A percentile compares a stretch with the other conserved stretches of the same genome.
phyloP scores from a whole-genome alignment of 257 asterid species.

The Marsdenia floribunda region DNA sequence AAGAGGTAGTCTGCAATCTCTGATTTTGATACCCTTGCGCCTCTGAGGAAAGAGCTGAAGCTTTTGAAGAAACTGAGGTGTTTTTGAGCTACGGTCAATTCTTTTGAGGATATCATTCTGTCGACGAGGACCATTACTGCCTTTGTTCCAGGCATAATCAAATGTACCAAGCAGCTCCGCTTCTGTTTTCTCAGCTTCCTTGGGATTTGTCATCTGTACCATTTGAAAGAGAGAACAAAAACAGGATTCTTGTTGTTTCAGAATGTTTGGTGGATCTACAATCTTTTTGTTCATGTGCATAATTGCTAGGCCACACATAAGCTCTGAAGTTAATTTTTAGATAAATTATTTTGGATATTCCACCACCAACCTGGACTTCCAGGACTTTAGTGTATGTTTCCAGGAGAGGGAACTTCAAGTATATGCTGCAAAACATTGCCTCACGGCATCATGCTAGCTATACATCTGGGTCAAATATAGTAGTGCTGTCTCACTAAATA shows the following conservation, averaged over 20 bases:
- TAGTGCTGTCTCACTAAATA: background rate
- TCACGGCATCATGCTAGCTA: background rate
- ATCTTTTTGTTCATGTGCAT: background rate
- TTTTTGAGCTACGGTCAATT: constrained; percentile 33
- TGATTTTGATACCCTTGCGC: constrained; percentile 57
- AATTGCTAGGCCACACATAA: background rate
- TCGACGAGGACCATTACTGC: constrained; percentile 71
- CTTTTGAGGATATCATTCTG: constrained; percentile 46
- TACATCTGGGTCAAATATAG: background rate
- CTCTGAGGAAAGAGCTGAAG: constrained; percentile 37
- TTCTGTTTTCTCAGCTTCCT: constrained; percentile 79
- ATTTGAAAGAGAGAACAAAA: constrained; percentile 15
- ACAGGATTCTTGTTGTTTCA: background rate
- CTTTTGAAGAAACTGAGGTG: constrained; percentile 40
- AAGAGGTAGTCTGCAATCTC: constrained; percentile 25
- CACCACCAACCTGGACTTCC: background rate
- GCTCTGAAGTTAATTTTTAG: background rate
- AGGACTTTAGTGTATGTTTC: background rate
- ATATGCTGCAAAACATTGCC: background rate
- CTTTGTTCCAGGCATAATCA: constrained; percentile 95
- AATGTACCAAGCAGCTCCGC: constrained; percentile 63
- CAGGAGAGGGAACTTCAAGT: background rate
- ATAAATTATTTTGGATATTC: background rate
- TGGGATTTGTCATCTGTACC: constrained; percentile 57
- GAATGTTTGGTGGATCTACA: background rate